A percentile compares a stretch with the other conserved stretches of the same genome.
These are phyloP conservation scores for Glaciozyma martinii DNA, from an alignment of 768 basidiomycete species.

Conservation along the genomic window DNA sequence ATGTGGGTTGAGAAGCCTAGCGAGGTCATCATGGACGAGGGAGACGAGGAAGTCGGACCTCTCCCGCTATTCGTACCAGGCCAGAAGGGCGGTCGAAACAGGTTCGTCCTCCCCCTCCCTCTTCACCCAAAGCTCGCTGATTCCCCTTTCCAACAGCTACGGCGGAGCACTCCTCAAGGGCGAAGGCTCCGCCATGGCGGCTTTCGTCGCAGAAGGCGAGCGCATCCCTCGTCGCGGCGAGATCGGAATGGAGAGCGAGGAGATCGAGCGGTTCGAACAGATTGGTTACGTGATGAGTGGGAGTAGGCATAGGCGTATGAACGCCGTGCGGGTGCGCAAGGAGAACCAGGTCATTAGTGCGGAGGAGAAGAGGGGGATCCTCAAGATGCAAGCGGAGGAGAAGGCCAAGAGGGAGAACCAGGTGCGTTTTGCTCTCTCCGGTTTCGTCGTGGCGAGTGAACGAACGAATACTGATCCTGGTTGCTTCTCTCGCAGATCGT, in stretches of 20 bases:
- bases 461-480: not conserved
- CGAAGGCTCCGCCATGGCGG: conserved; percentile 97
- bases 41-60: conserved; percentile 27
- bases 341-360: conserved; percentile 99
- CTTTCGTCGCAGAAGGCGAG: conserved; percentile 73
- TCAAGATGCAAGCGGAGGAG: conserved; percentile 92
- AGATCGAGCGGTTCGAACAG: conserved; percentile 77
- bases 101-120: not conserved
- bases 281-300: conserved; percentile 99
- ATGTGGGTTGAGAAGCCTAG: conserved; percentile 39
- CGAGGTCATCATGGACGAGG: conserved; percentile 16
- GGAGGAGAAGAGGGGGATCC: conserved; percentile 91
- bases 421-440: not conserved
- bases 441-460: not conserved
- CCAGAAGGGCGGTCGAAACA: conserved; percentile 3
- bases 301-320: conserved; percentile 89
- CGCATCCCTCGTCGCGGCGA: conserved; percentile 99
- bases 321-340: conserved; percentile 95
- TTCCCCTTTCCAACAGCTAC: conserved; percentile 42
- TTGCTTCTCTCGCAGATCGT: conserved; percentile 11
- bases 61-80: conserved; percentile 14
- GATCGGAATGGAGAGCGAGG: conserved; percentile 79
- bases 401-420: conserved; percentile 75
- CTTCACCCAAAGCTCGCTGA: not conserved
- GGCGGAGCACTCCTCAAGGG: conserved; percentile 83